These are phyloP conservation scores for Fusarium poae DNA, from an alignment of 2,329 filamentous ascomycete species.

Conservation along the genomic window DNA sequence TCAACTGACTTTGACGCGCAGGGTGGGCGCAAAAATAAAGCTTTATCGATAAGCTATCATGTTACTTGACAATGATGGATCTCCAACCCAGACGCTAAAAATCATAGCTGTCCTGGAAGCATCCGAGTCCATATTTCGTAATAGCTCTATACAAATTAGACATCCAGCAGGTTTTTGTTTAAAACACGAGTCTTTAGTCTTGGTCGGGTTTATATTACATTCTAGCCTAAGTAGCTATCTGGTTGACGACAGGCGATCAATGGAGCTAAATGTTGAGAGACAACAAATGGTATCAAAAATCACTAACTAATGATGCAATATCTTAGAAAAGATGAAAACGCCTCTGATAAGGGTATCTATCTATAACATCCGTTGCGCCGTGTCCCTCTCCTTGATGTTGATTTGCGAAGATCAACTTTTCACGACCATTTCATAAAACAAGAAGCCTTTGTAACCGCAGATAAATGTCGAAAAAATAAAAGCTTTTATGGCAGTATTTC, in stretches of 20 bases:
- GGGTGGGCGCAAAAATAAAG: constrained; percentile 40
- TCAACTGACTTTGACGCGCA: constrained; percentile 10
- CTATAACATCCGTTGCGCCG: background rate
- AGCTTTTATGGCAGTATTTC: background rate
- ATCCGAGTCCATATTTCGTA: background rate
- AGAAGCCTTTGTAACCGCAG: background rate
- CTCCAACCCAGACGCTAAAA: constrained; percentile 10
- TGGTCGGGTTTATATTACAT: background rate
- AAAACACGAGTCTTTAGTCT: background rate
- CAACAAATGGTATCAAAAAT: background rate
- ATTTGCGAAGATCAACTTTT: background rate
- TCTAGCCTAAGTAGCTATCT: background rate
- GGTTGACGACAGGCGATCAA: background rate
- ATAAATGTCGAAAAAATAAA: background rate
- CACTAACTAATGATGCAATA: background rate
- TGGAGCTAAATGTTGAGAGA: background rate
- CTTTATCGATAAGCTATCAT: constrained; percentile 50
- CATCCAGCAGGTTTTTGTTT: background rate
- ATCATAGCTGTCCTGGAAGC: too few relatives aligned
- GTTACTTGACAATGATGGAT: constrained; percentile 1
- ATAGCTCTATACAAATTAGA: too few relatives aligned
- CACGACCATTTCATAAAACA: background rate
- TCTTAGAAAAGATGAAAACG: background rate
- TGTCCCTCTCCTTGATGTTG: background rate
- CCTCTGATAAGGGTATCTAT: constrained; percentile 20